phyloP scores from a whole-genome alignment of 2,329 filamentous ascomycete species.

The Catunica adiposa region DNA sequence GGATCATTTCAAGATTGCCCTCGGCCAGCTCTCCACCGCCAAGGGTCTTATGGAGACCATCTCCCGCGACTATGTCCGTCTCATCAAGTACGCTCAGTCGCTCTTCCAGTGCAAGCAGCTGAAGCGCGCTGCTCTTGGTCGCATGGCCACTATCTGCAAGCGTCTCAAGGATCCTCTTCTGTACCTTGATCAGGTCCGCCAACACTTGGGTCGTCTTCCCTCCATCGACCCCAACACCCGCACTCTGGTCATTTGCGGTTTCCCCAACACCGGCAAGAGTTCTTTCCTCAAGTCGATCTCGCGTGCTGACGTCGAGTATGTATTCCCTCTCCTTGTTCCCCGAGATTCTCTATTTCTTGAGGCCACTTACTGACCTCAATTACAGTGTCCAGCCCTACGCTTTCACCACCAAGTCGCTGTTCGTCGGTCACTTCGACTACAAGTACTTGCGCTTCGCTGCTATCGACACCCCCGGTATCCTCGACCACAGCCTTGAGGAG shows the following conservation, averaged over 20 bases:
- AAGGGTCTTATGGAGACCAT: slow-evolving; percentile 96
- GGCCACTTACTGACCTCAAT: background rate
- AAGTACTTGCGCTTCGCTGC: slow-evolving; percentile 51
- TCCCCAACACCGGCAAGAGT: slow-evolving; percentile 95
- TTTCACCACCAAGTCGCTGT: slow-evolving; percentile 94
- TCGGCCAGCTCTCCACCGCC: slow-evolving; percentile 88
- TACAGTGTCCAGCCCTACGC: slow-evolving; percentile 61
- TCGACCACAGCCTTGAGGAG: slow-evolving; percentile 93
- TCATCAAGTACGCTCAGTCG: slow-evolving; percentile 80
- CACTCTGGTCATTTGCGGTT: slow-evolving; percentile 90
- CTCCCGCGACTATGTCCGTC: slow-evolving; percentile 83
- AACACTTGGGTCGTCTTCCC: slow-evolving; percentile 92
- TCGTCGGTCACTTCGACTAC: slow-evolving; percentile 95
- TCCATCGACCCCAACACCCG: slow-evolving; percentile 97
- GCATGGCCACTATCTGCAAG: slow-evolving; percentile 95
- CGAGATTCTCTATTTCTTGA: background rate
- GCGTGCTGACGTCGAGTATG: slow-evolving; percentile 68
- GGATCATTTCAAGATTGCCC: slow-evolving; percentile 92
- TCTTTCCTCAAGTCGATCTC: slow-evolving; percentile 88
- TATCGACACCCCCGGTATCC: slow-evolving; percentile 95
- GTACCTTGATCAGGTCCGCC: slow-evolving; percentile 80
- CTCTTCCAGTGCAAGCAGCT: slow-evolving; percentile 99
- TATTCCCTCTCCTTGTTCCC: background rate
- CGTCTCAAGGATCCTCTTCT: slow-evolving; percentile 85
- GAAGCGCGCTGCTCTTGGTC: slow-evolving; percentile 86